phyloP scores from a whole-genome alignment of 2,329 filamentous ascomycete genomes.

The Magnaporthiopsis poae region DNA sequence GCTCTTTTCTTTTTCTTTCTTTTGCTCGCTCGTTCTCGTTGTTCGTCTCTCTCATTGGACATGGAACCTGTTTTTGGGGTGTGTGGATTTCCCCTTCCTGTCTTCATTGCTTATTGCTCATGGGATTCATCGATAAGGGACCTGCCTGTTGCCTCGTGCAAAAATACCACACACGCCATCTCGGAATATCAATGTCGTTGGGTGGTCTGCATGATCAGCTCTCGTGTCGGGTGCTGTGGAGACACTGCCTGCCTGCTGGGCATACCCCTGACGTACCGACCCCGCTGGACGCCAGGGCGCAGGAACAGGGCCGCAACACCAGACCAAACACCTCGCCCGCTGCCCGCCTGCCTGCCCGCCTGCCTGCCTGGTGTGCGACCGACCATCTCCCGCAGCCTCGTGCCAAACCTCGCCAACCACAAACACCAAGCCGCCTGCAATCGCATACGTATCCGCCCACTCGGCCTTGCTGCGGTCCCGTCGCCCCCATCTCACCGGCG shows the following conservation, averaged over 20 bases:
- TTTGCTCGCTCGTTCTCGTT: too few relatives aligned
- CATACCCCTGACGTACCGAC: neutral
- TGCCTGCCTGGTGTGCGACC: neutral
- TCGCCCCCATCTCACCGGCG: neutral
- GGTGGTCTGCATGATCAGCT: neutral
- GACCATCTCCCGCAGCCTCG: neutral
- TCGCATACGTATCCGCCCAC: neutral
- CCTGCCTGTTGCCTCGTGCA: too few relatives aligned
- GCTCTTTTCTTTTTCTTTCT: neutral
- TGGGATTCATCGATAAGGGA: too few relatives aligned
- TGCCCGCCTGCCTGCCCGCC: neutral
- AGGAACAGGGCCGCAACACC: neutral
- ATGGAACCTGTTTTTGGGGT: neutral
- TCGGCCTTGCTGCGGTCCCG: neutral
- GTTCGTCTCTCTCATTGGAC: neutral
- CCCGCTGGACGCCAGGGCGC: neutral
- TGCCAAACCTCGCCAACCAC: neutral
- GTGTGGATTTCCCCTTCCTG: neutral
- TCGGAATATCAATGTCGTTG: neutral
- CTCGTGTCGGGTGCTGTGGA: neutral
- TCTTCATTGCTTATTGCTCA: neutral
- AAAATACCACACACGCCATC: too few relatives aligned
- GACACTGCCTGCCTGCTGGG: neutral
- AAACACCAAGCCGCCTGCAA: neutral
- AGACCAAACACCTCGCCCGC: neutral